Percentiles rank a stretch among this genome's conserved stretches.
These are phyloP conservation scores for Populus davidiana DNA, from an alignment of 345 rosid species.

Conservation along the genomic window DNA sequence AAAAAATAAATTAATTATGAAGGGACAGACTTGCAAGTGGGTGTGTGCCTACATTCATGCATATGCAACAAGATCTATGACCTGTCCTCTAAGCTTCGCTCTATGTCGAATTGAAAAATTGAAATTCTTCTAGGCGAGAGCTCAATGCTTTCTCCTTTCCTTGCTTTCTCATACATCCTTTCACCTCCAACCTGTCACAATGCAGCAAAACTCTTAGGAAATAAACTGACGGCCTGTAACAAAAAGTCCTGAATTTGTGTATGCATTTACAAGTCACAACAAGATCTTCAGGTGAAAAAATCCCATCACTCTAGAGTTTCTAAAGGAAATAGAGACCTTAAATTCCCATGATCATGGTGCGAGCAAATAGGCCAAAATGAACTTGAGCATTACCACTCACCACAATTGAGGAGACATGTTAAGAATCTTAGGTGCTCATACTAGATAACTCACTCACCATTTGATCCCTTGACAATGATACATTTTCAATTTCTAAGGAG, in stretches of 20 bases:
- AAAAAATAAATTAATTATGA: background rate
- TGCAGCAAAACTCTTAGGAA: constrained; percentile 1
- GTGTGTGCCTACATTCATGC: background rate
- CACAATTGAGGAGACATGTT: background rate
- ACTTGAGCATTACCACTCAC: background rate
- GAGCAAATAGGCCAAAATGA: background rate
- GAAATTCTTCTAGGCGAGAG: constrained; percentile 88
- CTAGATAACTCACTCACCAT: background rate
- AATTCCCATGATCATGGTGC: background rate
- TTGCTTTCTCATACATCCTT: constrained; percentile 94
- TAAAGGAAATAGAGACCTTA: background rate
- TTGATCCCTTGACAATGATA: background rate
- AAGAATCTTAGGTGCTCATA: background rate
- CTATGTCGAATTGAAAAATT: constrained; percentile 73
- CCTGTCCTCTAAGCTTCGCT: constrained; percentile 94
- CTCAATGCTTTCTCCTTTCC: constrained; percentile 88
- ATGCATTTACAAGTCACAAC: background rate
- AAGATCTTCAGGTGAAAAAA: background rate
- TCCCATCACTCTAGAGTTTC: background rate
- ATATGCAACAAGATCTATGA: constrained; percentile 14
- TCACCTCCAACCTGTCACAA: constrained; percentile 78
- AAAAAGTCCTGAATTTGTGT: background rate
- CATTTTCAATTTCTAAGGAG: background rate
- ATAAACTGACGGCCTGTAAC: background rate
- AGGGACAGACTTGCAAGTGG: background rate